Evolutionary conservation across 2,329 filamentous ascomycete genomes (phyloP).

Genomic region (Pseudopyrenochaeta lycopersici): DNA sequence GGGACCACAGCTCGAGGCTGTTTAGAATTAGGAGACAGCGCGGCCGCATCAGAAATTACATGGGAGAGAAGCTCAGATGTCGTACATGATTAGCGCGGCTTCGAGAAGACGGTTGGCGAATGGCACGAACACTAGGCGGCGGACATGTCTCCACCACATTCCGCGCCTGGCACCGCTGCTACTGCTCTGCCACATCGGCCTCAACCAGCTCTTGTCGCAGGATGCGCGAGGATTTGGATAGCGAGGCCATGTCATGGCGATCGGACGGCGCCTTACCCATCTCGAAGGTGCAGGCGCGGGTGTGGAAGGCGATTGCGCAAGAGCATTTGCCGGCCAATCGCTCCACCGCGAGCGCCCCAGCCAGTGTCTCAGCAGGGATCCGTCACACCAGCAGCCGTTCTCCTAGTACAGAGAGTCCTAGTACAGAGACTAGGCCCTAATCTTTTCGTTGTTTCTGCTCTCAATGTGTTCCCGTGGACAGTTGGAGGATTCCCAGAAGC

Average conservation of each 20-base stretch:
- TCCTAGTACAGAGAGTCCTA: neutral
- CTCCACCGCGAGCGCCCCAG: neutral
- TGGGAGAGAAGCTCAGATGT: slow-evolving; percentile 22
- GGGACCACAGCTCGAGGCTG: slow-evolving; percentile 22
- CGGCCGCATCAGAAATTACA: slow-evolving; percentile 22
- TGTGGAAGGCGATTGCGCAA: slow-evolving; percentile 1
- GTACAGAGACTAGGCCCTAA: neutral
- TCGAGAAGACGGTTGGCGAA: slow-evolving; percentile 13
- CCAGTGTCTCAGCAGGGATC: neutral
- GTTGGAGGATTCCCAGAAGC: too few relatives aligned
- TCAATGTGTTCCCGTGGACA: too few relatives aligned
- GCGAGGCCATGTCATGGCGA: neutral
- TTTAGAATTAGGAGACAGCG: slow-evolving; percentile 24
- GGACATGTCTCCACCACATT: slow-evolving; percentile 19
- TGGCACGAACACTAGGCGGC: slow-evolving; percentile 5
- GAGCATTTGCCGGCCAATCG: neutral
- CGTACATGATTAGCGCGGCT: slow-evolving; percentile 23
- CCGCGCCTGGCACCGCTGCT: slow-evolving; percentile 16
- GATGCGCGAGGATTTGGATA: slow-evolving; percentile 1
- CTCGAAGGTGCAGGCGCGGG: neutral
- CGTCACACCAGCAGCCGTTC: neutral
- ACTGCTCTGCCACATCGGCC: slow-evolving; percentile 2
- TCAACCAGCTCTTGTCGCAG: slow-evolving; percentile 17
- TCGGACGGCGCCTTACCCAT: neutral
- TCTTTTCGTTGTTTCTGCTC: neutral